A percentile compares a stretch with the other conserved stretches of the same genome.
These are phyloP conservation scores for Daphne laureola DNA, from an alignment of 441 rosid species.

Conservation along the genomic window DNA sequence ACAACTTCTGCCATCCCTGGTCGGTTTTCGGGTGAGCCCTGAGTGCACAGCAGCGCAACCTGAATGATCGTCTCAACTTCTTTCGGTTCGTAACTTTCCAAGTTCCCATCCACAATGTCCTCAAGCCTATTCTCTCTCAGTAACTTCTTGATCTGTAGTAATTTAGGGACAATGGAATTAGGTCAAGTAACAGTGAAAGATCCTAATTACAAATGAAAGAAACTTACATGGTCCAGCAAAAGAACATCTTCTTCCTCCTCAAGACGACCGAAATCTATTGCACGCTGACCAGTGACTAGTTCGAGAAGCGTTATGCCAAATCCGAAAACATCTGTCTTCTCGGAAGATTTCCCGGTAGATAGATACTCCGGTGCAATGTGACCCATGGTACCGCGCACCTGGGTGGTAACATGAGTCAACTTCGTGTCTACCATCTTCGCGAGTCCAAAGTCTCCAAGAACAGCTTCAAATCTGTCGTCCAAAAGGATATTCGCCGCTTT, in stretches of 20 bases:
- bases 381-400: conserved; percentile 66
- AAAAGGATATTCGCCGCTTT: conserved; percentile 71
- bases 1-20: conserved; percentile 78
- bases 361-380: conserved; percentile 72
- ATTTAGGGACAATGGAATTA: too few species aligned
- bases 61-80: conserved; percentile 73
- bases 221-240: conserved; percentile 63
- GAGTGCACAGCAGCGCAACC: conserved; percentile 81
- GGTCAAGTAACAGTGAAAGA: too few species aligned
- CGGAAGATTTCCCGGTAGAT: conserved; percentile 57
- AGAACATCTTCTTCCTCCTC: conserved; percentile 54
- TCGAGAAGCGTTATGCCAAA: conserved; percentile 77
- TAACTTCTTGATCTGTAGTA: conserved; percentile 58
- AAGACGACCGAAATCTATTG: conserved; percentile 58
- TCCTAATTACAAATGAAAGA: neutral
- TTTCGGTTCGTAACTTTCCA: conserved; percentile 36
- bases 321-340: conserved; percentile 67
- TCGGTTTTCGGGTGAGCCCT: conserved; percentile 67
- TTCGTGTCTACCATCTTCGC: conserved; percentile 56
- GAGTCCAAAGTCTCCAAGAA: conserved; percentile 70
- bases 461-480: conserved; percentile 68
- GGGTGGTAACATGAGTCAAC: conserved; percentile 57
- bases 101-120: conserved; percentile 68
- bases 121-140: conserved; percentile 61
- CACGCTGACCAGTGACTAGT: conserved; percentile 65